Evolutionary conservation across 352 stramenopile species (phyloP).

Genomic region (Phytophthora tubulina): DNA sequence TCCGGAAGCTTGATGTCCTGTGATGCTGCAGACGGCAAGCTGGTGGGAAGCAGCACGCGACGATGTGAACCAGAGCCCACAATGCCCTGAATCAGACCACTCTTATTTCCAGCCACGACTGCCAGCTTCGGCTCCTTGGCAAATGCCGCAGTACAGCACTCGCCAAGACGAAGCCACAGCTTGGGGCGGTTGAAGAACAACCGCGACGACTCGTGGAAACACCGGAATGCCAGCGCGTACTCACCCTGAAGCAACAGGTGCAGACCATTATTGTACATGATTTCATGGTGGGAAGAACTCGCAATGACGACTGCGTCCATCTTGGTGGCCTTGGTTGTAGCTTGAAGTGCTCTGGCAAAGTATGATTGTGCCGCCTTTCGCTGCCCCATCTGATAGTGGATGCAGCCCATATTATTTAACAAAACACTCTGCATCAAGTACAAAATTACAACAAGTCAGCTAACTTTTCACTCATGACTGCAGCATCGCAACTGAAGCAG

Average conservation of each 20-base stretch:
- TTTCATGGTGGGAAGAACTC: slow-evolving; percentile 85
- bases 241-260: slow-evolving; percentile 89
- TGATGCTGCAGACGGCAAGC: slow-evolving; percentile 62
- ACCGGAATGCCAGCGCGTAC: slow-evolving; percentile 87
- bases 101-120: slow-evolving; percentile 78
- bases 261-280: slow-evolving; percentile 94
- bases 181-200: slow-evolving; percentile 93
- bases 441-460: slow-evolving; percentile 12
- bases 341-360: slow-evolving; percentile 87
- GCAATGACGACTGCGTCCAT: slow-evolving; percentile 64
- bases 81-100: slow-evolving; percentile 81
- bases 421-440: slow-evolving; percentile 67
- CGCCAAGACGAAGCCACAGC: slow-evolving; percentile 92
- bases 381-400: slow-evolving; percentile 93
- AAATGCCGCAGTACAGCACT: slow-evolving; percentile 91
- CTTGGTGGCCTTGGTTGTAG: slow-evolving; percentile 68
- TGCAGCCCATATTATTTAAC: slow-evolving; percentile 93
- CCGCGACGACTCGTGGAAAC: slow-evolving; percentile 89
- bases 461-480: background rate
- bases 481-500: background rate
- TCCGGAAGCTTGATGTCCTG: slow-evolving; percentile 76
- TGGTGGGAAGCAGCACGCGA: slow-evolving; percentile 83
- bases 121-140: slow-evolving; percentile 75
- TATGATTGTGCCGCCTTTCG: slow-evolving; percentile 93
- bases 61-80: slow-evolving; percentile 83